Percentiles rank a stretch among this genome's conserved stretches.
These are phyloP conservation scores for Bipolaris bicolor DNA, from an alignment of 2,329 filamentous ascomycete species.

Conservation along the genomic window DNA sequence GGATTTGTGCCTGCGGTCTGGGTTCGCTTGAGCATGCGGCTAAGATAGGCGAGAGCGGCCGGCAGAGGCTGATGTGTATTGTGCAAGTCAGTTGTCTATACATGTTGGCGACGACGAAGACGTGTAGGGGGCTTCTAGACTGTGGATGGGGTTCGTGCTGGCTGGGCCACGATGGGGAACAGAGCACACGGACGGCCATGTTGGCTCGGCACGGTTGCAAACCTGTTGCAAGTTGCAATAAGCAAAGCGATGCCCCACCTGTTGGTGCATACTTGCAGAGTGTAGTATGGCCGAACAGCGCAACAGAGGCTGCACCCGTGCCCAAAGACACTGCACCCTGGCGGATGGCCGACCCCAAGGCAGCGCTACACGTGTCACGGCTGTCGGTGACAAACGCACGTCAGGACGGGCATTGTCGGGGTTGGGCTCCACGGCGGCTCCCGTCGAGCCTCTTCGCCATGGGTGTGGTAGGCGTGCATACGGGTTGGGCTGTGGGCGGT, in stretches of 20 bases:
- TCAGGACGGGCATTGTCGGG: conserved; percentile 8
- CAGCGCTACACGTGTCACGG: conserved; percentile 27
- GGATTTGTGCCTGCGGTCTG: not conserved
- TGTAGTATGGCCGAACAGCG: conserved; percentile 1
- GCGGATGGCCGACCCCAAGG: conserved; percentile 2
- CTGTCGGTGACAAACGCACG: conserved; percentile 2
- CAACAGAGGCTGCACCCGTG: conserved; percentile 2
- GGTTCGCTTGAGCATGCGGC: conserved; percentile 14
- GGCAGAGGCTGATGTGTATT: not conserved
- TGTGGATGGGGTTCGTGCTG: no score
- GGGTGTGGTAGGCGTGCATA: conserved; percentile 14
- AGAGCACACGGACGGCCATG: no score
- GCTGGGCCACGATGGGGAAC: no score
- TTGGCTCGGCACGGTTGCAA: not conserved
- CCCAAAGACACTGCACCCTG: conserved; percentile 5
- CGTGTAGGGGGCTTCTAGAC: no score
- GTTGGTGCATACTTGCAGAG: not conserved
- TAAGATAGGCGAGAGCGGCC: conserved; percentile 18
- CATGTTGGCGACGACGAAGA: no score
- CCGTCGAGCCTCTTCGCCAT: conserved; percentile 23
- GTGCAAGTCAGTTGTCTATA: not conserved
- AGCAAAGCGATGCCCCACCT: not conserved
- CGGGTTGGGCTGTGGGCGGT: conserved; percentile 25
- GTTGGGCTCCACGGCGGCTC: conserved; percentile 30
- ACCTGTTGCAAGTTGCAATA: not conserved